These are phyloP conservation scores for Clavispora vitiphila DNA, from an alignment of 805 yeast genomes.

Conservation along the genomic window DNA sequence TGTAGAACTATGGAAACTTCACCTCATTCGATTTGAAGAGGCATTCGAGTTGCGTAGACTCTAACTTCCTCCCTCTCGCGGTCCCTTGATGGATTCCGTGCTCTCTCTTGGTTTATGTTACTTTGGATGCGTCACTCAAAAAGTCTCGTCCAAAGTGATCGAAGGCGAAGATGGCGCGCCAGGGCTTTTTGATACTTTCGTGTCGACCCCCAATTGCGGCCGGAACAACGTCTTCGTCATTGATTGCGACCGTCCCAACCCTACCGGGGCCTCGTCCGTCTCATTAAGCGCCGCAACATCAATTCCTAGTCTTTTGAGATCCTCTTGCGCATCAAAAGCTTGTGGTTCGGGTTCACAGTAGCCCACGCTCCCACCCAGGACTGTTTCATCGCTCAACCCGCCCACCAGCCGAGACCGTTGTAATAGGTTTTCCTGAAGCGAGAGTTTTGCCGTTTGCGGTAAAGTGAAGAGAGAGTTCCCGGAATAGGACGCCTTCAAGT, in stretches of 20 bases:
- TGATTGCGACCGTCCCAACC: slow-evolving; percentile 20
- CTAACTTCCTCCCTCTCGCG: too few species aligned
- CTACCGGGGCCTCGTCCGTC: slow-evolving; percentile 7
- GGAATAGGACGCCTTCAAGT: slow-evolving; percentile 12
- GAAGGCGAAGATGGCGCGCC: slow-evolving; percentile 25
- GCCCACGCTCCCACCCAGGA: slow-evolving; percentile 13
- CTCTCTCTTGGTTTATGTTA: too few species aligned
- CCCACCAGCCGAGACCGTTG: slow-evolving; percentile 30
- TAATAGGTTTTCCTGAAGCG: slow-evolving; percentile 36
- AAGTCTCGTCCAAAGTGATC: slow-evolving; percentile 34
- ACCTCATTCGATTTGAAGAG: too few species aligned
- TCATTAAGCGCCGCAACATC: slow-evolving; percentile 22
- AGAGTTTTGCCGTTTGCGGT: slow-evolving; percentile 21
- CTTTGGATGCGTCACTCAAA: too few species aligned
- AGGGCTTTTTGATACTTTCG: slow-evolving; percentile 5
- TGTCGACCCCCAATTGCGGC: slow-evolving; percentile 25
- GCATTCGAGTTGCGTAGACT: too few species aligned
- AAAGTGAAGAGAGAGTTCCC: slow-evolving; percentile 2
- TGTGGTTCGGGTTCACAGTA: slow-evolving; percentile 35
- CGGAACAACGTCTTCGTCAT: slow-evolving; percentile 33
- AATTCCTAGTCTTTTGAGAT: slow-evolving; percentile 28
- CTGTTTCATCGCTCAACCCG: slow-evolving; percentile 12
- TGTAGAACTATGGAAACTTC: too few species aligned
- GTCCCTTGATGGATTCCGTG: too few species aligned
- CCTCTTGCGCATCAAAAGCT: slow-evolving; percentile 23